Conservation (phyloP, 1,284 basidiomycete genomes). For the Heimioporus punctisporus region DNA sequence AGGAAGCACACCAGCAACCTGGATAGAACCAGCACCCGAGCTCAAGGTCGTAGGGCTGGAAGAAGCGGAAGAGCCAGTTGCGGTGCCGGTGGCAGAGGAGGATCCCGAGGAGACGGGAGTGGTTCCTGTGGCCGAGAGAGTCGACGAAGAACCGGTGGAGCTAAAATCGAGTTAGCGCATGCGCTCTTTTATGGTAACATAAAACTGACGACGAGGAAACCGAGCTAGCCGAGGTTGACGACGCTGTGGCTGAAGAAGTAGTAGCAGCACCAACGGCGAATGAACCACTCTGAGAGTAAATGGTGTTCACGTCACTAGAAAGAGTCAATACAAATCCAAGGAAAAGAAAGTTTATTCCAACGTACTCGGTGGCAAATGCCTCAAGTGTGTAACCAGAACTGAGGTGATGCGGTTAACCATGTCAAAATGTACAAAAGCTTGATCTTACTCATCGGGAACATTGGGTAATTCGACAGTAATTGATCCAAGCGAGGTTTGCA, state of each 20-base stretch:
- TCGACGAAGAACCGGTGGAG: not conserved
- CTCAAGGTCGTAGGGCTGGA: slow-evolving; percentile 24
- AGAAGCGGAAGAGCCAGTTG: slow-evolving; percentile 10
- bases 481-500: slow-evolving; percentile 39
- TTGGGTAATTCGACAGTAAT: slow-evolving; percentile 48
- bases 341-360: not conserved
- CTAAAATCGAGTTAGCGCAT: slow-evolving; percentile 9
- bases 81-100: not conserved
- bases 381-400: slow-evolving; percentile 48
- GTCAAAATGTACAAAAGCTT: not conserved
- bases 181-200: not conserved
- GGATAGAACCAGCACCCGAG: slow-evolving; percentile 24
- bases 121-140: not conserved
- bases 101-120: not conserved
- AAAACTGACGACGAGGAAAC: slow-evolving; percentile 10
- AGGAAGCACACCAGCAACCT: slow-evolving; percentile 30
- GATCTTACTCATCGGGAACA: slow-evolving; percentile 51
- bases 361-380: slow-evolving; percentile 47
- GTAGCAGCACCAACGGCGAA: slow-evolving; percentile 44
- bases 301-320: slow-evolving; percentile 47
- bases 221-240: slow-evolving; percentile 19
- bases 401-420: slow-evolving; percentile 4
- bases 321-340: not conserved
- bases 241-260: slow-evolving; percentile 15
- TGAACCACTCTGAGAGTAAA: slow-evolving; percentile 41